phyloP scores from a whole-genome alignment of 2,329 filamentous ascomycete species.

The Falciphora oryzae region DNA sequence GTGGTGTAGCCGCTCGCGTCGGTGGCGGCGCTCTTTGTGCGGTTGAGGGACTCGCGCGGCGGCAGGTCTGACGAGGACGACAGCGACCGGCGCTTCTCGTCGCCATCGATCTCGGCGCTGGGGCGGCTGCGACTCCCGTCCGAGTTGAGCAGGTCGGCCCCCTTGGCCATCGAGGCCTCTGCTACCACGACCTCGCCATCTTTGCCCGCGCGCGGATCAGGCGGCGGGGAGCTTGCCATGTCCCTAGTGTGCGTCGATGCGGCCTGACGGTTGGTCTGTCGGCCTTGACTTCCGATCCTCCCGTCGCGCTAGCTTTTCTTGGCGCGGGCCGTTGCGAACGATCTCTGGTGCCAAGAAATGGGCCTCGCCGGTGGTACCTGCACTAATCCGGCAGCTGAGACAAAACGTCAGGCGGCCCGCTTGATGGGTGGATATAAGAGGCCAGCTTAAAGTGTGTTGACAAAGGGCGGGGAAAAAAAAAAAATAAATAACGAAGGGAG shows the following conservation, averaged over 20 bases:
- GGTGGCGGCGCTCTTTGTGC: slow-evolving; percentile 48
- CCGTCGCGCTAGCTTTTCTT: not conserved
- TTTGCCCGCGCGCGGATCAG: not conserved
- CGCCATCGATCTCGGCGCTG: too few relatives aligned
- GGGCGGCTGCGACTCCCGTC: not conserved
- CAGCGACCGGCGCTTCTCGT: not conserved
- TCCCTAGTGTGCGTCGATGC: not conserved
- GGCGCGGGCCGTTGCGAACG: too few relatives aligned
- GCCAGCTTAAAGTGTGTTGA: too few relatives aligned
- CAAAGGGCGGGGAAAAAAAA: too few relatives aligned
- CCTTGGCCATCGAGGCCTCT: too few relatives aligned
- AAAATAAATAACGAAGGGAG: not conserved
- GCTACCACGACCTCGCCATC: not conserved
- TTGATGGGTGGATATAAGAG: too few relatives aligned
- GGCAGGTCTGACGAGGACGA: not conserved
- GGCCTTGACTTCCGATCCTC: too few relatives aligned
- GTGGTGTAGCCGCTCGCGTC: slow-evolving; percentile 43
- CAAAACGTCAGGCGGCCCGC: too few relatives aligned
- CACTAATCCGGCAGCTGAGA: too few relatives aligned
- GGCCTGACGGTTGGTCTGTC: not conserved
- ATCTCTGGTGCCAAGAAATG: not conserved
- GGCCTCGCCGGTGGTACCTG: too few relatives aligned
- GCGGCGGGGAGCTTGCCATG: too few relatives aligned
- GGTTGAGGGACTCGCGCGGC: slow-evolving; percentile 23
- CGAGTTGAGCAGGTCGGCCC: too few relatives aligned